Percentiles rank a stretch among this genome's conserved stretches.
Conservation (phyloP, 352 stramenopile species). For the Phytopythium vexans region DNA sequence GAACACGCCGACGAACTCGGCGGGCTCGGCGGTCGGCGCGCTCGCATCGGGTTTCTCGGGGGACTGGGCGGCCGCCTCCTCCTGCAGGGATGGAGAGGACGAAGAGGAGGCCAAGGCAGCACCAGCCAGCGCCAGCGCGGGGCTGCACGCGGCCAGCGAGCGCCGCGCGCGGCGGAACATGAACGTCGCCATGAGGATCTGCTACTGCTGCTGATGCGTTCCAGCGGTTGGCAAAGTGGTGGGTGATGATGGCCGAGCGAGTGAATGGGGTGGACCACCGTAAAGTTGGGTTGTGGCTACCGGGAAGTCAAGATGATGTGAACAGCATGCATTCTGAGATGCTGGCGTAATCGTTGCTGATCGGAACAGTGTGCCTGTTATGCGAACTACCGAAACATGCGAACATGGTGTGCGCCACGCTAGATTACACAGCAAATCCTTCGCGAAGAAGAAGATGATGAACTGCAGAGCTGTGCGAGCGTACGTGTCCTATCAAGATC, state of each 20-base stretch:
- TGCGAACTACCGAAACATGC: not conserved
- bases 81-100: not conserved
- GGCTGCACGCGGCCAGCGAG: conserved; percentile 16
- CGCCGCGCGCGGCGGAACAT: conserved; percentile 13
- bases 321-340: not conserved
- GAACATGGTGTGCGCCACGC: not conserved
- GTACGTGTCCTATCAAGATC: not conserved
- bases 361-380: not conserved
- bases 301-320: conserved; percentile 1
- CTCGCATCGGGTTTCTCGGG: not conserved
- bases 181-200: conserved; percentile 1
- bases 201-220: too few relatives aligned
- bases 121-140: conserved; percentile 14
- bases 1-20: conserved; percentile 81
- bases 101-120: conserved; percentile 10
- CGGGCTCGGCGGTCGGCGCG: conserved; percentile 9
- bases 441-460: too few relatives aligned
- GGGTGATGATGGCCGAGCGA: conserved; percentile 10
- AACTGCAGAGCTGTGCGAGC: not conserved
- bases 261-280: not conserved
- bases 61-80: conserved; percentile 13
- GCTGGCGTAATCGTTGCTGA: conserved; percentile 1
- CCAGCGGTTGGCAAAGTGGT: too few relatives aligned
- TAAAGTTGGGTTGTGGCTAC: conserved; percentile 1
- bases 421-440: too few relatives aligned